Percentiles rank a stretch among this genome's conserved stretches.
These are phyloP conservation scores for Trichoderma aggressivum DNA, from an alignment of 2,329 filamentous ascomycete genomes.

Conservation along the genomic window DNA sequence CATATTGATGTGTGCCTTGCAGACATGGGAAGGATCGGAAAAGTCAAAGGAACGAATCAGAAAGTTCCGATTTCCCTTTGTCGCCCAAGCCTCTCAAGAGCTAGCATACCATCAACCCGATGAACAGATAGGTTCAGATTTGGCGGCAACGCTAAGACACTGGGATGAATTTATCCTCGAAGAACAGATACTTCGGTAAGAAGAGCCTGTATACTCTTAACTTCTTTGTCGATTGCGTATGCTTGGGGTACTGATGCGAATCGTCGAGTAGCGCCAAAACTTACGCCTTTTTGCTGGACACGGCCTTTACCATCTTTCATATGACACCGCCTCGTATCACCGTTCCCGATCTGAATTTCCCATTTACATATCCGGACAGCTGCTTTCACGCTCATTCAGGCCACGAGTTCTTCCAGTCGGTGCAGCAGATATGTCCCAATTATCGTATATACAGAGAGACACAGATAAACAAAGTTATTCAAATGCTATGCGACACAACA, in stretches of 20 bases:
- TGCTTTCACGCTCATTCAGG: neutral
- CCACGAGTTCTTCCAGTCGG: neutral
- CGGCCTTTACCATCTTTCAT: neutral
- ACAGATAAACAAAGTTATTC: neutral
- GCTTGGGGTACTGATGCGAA: neutral
- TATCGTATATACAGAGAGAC: neutral
- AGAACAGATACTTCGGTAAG: neutral
- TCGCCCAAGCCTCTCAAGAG: neutral
- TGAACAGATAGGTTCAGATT: neutral
- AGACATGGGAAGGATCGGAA: neutral
- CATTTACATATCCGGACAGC: neutral
- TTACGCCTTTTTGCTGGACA: neutral
- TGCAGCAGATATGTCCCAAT: neutral
- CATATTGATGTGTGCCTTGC: neutral
- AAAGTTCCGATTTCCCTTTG: neutral
- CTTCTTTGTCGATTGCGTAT: neutral
- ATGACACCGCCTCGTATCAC: neutral
- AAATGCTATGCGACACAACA: neutral
- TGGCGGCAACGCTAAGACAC: neutral
- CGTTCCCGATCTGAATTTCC: neutral
- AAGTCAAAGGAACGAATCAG: neutral
- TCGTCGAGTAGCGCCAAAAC: neutral
- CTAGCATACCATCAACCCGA: neutral
- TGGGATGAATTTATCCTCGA: neutral
- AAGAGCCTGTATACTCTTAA: rapidly evolving